phyloP scores from a whole-genome alignment of 108 stramenopile species.

The Discostella pseudostelligera region DNA sequence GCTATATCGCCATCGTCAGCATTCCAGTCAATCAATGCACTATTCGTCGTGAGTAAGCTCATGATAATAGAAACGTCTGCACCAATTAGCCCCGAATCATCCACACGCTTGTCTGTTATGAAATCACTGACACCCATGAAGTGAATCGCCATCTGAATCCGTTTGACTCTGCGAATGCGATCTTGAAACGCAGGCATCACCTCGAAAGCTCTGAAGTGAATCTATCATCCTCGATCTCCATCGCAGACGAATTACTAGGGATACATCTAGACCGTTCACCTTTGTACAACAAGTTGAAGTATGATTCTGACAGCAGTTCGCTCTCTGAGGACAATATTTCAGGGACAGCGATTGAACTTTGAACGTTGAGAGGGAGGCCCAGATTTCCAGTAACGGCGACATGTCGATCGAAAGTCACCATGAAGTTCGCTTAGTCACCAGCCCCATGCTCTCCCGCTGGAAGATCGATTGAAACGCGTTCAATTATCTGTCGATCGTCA shows the following conservation, averaged over 20 bases:
- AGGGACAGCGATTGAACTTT: slow-evolving; percentile 20
- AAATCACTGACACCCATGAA: slow-evolving; percentile 30
- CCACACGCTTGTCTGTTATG: slow-evolving; percentile 11
- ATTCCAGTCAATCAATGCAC: slow-evolving; percentile 8
- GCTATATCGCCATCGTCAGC: slow-evolving; percentile 11
- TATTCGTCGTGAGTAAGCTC: slow-evolving; percentile 3
- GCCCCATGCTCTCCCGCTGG: slow-evolving; percentile 44
- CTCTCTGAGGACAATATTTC: slow-evolving; percentile 18
- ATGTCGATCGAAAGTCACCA: slow-evolving; percentile 44
- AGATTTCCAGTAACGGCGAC: slow-evolving; percentile 39
- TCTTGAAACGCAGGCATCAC: slow-evolving; percentile 31
- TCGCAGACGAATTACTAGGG: slow-evolving; percentile 30
- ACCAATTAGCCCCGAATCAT: slow-evolving; percentile 12
- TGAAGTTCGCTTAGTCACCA: slow-evolving; percentile 40
- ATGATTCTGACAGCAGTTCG: slow-evolving; percentile 20
- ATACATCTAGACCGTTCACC: slow-evolving; percentile 20
- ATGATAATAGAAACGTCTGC: not conserved
- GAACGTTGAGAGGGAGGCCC: slow-evolving; percentile 29
- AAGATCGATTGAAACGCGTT: slow-evolving; percentile 18
- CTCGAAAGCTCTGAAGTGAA: slow-evolving; percentile 4
- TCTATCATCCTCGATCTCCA: slow-evolving; percentile 30
- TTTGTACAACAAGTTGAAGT: slow-evolving; percentile 29
- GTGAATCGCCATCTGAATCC: slow-evolving; percentile 40
- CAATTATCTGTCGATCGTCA: slow-evolving; percentile 21
- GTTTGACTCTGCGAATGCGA: not conserved